Base-by-base conservation (phyloP, 371 early-diverging fungal species). In the Racocetra persica region DNA sequence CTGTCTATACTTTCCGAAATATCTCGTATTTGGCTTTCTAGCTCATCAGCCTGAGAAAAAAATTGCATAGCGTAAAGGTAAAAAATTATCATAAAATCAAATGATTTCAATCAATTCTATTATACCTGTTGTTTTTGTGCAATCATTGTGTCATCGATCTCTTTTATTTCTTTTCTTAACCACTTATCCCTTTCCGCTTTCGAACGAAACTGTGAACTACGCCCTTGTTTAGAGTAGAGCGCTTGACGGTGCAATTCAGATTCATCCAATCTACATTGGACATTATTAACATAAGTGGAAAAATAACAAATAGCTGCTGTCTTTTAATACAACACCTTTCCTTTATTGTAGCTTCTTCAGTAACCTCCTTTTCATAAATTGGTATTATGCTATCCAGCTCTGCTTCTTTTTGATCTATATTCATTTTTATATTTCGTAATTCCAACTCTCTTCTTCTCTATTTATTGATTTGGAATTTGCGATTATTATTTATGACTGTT, bases 151-250 rank as follows among this genome's bases (percentile, higher is more conserved):
- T 81, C 71, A 60, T 90, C 84, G 18, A 96, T 87, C 16, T 91
- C 88, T 2, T 83, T 77, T 70, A 96, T 93, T 82, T 97, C 94
- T 14, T 80, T 81, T 5, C 85, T 85, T 28, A 98, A 83, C 92
- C 93, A 96, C 3, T 80, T 80, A 81, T 97, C 96, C 52, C 97
- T 93, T 54, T 95, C 93, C 0, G 79, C 83, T 73, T 91, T 89
- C 80, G 83, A 91, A 13, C 81, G 38, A 83, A 97, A 97, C 81
- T 93, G 93, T 4, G 91, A 87, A 6, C 92, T 87, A 20, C 97
- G 92, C 5, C 95, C 96, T 83, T 96, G 96, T 82, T 95, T 97
- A 38, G 94, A 91, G 82, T 92, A 89, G 8, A 98, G 89, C 14
- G 84, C 83, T 72, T 90, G 88, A 83, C 92, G 84, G 59, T 90